Conservation (phyloP, 352 stramenopile genomes). For the Globisporangium mamillatum region DNA sequence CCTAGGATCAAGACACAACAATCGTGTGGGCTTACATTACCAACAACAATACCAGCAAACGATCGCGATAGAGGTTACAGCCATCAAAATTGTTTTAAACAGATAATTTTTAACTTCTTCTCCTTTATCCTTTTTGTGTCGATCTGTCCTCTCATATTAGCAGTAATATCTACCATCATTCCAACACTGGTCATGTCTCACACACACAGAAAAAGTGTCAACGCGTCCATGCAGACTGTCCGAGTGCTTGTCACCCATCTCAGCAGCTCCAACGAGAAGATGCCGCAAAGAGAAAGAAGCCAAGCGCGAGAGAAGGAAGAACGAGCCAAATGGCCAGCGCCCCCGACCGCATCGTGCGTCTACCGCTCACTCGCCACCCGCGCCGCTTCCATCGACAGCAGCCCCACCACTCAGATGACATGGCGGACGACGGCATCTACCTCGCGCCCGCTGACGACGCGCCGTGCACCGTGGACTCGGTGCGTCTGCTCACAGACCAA, state of each 20-base stretch:
- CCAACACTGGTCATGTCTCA: conserved; percentile 1
- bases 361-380: not conserved
- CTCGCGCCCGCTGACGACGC: conserved; percentile 39
- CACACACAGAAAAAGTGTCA: not conserved
- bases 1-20: no score
- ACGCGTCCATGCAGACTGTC: not conserved
- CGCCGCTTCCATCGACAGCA: not conserved
- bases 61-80: not conserved
- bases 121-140: no score
- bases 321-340: not conserved
- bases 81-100: not conserved
- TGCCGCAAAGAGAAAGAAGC: not conserved
- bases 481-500: conserved; percentile 40
- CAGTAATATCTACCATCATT: not conserved
- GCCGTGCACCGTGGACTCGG: conserved; percentile 26
- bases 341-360: not conserved
- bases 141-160: not conserved
- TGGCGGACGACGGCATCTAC: conserved; percentile 28
- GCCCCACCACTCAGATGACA: not conserved
- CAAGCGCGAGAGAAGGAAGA: not conserved
- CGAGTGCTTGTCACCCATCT: not conserved
- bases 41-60: no score
- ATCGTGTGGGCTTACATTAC: no score
- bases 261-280: not conserved
- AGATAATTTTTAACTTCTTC: not conserved